phyloP scores from a whole-genome alignment of 208 protist genomes.

The Acanthamoeba divionensis region DNA sequence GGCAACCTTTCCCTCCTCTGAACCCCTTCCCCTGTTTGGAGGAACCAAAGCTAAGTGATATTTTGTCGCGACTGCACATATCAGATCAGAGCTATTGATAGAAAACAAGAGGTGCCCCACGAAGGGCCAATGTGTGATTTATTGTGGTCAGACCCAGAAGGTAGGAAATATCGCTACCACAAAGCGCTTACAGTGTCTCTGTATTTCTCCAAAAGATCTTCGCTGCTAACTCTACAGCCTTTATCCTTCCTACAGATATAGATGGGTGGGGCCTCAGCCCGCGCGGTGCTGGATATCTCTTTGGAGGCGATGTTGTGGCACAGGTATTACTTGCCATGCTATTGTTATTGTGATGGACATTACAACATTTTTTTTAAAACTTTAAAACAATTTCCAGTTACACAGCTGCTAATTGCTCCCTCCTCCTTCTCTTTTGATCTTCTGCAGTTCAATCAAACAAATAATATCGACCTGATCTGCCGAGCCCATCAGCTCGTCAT shows the following conservation, averaged over 20 bases:
- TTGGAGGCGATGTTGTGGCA: slow-evolving; percentile 96
- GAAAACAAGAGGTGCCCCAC: slow-evolving; percentile 96
- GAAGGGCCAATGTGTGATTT: slow-evolving; percentile 98
- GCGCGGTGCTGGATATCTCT: slow-evolving; percentile 96
- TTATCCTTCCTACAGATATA: slow-evolving; percentile 73
- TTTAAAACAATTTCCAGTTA: too few species aligned
- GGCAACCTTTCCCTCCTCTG: slow-evolving; percentile 25
- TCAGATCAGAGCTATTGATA: slow-evolving; percentile 80
- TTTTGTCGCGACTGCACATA: not conserved
- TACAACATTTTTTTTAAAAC: too few species aligned
- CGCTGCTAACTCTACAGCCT: too few species aligned
- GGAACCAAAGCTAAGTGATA: too few species aligned
- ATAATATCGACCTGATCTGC: slow-evolving; percentile 93
- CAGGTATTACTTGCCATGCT: slow-evolving; percentile 67
- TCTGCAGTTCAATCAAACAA: slow-evolving; percentile 96
- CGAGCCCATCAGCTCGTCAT: slow-evolving; percentile 96
- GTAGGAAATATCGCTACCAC: too few species aligned
- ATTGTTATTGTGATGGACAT: too few species aligned
- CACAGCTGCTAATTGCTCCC: too few species aligned
- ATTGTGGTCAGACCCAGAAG: slow-evolving; percentile 97
- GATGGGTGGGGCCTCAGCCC: slow-evolving; percentile 96
- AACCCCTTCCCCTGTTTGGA: not conserved
- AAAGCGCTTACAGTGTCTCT: too few species aligned
- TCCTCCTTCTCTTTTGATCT: too few species aligned
- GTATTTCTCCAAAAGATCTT: too few species aligned